phyloP scores from a whole-genome alignment of 208 protist genomes.

The Leptomonas pyrrhocoris region DNA sequence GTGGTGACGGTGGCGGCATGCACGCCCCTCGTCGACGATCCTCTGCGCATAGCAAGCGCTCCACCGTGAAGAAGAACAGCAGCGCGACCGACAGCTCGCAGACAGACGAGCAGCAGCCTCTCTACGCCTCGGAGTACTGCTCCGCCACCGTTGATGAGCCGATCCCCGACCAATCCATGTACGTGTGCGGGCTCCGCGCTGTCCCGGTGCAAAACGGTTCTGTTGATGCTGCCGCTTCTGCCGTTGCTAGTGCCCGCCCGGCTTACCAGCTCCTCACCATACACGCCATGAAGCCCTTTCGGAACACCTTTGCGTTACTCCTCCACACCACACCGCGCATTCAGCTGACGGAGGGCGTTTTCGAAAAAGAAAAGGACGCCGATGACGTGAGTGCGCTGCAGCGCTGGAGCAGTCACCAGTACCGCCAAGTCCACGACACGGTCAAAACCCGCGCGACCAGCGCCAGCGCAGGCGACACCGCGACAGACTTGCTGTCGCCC shows the following conservation, averaged over 20 bases:
- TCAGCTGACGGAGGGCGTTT: constrained; percentile 41
- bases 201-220: not conserved
- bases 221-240: not conserved
- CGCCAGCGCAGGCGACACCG: not conserved
- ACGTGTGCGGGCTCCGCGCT: constrained; percentile 36
- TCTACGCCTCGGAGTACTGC: constrained; percentile 30
- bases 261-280: constrained; percentile 71
- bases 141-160: constrained; percentile 30
- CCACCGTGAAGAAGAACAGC: not conserved
- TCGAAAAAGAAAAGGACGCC: constrained; percentile 47
- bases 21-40: not conserved
- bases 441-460: not conserved
- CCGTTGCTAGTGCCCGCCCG: constrained; percentile 12
- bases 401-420: constrained; percentile 10
- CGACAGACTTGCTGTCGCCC: not conserved
- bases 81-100: not conserved
- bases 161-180: constrained; percentile 21
- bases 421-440: not conserved
- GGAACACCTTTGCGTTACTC: constrained; percentile 71
- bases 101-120: constrained; percentile 2
- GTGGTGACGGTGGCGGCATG: not conserved
- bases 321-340: constrained; percentile 65
- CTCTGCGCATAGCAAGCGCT: constrained; percentile 3
- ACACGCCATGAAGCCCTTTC: constrained; percentile 60
- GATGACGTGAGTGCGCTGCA: constrained; percentile 48